Evolutionary conservation across 257 asterid species (phyloP), one percentile per base, ranked within the genome.

Genomic region (Plantago ovata): DNA sequence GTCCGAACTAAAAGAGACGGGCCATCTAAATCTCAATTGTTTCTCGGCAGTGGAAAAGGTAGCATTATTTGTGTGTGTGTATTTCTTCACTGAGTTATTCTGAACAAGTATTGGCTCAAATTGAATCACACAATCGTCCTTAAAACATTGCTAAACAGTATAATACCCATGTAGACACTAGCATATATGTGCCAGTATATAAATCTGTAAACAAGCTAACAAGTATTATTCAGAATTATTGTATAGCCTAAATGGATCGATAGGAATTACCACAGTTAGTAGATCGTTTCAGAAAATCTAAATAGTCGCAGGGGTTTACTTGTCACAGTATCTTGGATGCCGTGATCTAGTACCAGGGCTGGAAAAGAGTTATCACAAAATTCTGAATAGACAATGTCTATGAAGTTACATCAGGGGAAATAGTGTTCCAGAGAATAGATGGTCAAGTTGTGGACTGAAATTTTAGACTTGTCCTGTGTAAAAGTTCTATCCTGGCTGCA

Each of bases 11-110:
- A 58, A 71, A 82, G 71, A 68, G 80, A 73, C 51, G 79, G 82
- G 57, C 88, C 87, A 58, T 84, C 98, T 47, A 89, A 91, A 79
- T 82, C 90, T 38, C 82, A 81, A 58, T 69, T 77, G 63, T 69
- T 78, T 70, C 96, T 85, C 59, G 96, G 95, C 61, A 64, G 69
- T 43, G 96, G 96, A 67, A 85, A 80, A 77, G 86, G 98, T 91
- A 68, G 44, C 59, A 24, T 45, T 47, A 60, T 69, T n/a, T n/a
- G n/a, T n/a, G 28, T 47, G 68, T 64, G 36, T 3, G 4, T 28
- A 28, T 28, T 28, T 28, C 36, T 28, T 28, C n/a, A n/a, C n/a
- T n/a, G n/a, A n/a, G n/a, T n/a, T n/a, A n/a, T n/a, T n/a, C n/a
- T n/a, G n/a, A n/a, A n/a, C n/a, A 28, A 28, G 36, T 28, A 28